Evolutionary conservation across 305 asterid genomes (phyloP), one percentile per base, ranked within the genome.

Genomic region (Ajuga reptans): DNA sequence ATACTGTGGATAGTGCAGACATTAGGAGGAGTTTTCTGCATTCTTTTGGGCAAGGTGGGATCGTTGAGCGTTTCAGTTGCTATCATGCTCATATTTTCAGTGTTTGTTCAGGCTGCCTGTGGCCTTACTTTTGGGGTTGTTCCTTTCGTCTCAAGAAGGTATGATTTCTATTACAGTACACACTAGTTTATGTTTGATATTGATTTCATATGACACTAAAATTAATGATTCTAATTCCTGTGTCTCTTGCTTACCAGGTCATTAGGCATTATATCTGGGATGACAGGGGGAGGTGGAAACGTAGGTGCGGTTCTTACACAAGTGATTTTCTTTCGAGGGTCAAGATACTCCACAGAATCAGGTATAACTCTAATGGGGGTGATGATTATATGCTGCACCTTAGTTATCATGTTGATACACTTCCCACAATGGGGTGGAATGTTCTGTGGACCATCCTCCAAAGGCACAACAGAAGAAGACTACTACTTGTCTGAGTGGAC

Each of bases 371-470:
- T 83, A 1, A 92, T 89, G 97, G 98, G 98, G 18, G 72, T 89
- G 3, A 85, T 92, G 97, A 92, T 89, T 6, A 61, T 92, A 9
- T 82, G 84, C 8, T 88, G 92, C 84, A 78, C 90, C 0, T 55
- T 82, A 5, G 68, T 80, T 7, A 75, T 87, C 17, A 0, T 79
- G 9, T 45, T 86, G 41, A 84, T 89, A 45, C 72, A 89, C 75
- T 92, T 92, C 66, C 98, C 96, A 4, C 98, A 89, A 9, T 92
- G 96, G 98, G 98, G 96, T 2, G 96, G 98, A 5, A 86, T 82
- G 91, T 80, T 84, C 5, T 75, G 71, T 4, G 94, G 91, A 1
- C 81, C 92, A 1, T 79, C 97, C 10, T 55, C 85, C 0, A 58
- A 80, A 51, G 89, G 80, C 14, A 41, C 34, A 0, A 83, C 89